phyloP scores from a whole-genome alignment of 139 green algal genomes.

The Chlorella sp. region DNA sequence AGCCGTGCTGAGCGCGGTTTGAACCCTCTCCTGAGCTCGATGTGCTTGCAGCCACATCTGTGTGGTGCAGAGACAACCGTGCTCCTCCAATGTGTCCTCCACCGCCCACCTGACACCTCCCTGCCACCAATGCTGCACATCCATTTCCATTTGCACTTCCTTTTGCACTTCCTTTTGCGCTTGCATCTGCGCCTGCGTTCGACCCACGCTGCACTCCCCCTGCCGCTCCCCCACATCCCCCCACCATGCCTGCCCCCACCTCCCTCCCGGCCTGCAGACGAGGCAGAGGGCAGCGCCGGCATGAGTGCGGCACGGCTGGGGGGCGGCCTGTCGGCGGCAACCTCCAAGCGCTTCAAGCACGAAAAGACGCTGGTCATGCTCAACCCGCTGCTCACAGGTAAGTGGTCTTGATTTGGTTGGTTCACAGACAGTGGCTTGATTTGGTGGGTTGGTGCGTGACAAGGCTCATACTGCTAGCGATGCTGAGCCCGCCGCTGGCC shows the following conservation, averaged over 20 bases:
- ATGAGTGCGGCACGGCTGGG: neutral
- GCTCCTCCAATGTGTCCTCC: no score
- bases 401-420: neutral
- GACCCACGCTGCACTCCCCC: no score
- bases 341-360: slow-evolving; percentile 30
- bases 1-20: no score
- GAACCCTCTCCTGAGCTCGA: no score
- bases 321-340: slow-evolving; percentile 2
- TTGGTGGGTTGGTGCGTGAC: neutral
- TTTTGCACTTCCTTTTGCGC: no score
- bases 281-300: neutral
- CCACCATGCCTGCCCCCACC: neutral
- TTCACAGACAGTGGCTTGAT: neutral
- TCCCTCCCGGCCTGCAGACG: neutral
- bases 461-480: neutral
- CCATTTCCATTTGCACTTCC: no score
- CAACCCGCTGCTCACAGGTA: slow-evolving; percentile 17
- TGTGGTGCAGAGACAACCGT: no score
- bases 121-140: no score
- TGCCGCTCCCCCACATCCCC: no score
- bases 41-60: no score
- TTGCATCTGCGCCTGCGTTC: no score
- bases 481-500: slow-evolving; percentile 9
- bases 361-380: slow-evolving; percentile 34
- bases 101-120: no score